Evolutionary conservation across 805 yeast genomes (phyloP).

Genomic region (Candida dajiaensis): DNA sequence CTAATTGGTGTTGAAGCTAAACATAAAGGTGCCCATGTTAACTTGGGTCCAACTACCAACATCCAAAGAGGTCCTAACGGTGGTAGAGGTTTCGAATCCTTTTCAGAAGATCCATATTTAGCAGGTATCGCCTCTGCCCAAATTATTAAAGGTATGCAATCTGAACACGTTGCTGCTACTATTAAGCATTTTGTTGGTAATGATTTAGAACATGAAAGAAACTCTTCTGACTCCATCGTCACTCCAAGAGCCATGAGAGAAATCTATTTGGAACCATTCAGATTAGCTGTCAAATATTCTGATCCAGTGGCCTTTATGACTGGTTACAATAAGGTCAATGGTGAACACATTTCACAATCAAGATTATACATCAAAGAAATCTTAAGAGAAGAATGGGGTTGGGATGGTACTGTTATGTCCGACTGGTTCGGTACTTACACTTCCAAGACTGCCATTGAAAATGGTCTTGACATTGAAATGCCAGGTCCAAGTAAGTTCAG

Average conservation of each 20-base stretch:
- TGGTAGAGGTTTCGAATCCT: conserved; percentile 56
- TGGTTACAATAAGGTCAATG: conserved; percentile 55
- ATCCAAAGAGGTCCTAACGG: conserved; percentile 52
- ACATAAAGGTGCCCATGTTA: conserved; percentile 43
- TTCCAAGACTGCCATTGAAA: conserved; percentile 37
- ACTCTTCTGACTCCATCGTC: conserved; percentile 39
- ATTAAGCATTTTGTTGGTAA: conserved; percentile 35
- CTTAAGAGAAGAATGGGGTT: conserved; percentile 51
- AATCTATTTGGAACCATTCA: conserved; percentile 55
- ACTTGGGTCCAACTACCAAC: conserved; percentile 44
- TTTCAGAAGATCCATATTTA: conserved; percentile 51
- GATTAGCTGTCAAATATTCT: conserved; percentile 46
- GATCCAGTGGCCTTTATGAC: conserved; percentile 53
- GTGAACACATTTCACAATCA: conserved; percentile 45
- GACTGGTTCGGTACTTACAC: conserved; percentile 62
- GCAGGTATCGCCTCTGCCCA: conserved; percentile 39
- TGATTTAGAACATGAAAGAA: conserved; percentile 52
- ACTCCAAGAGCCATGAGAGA: conserved; percentile 58
- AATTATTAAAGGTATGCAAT: conserved; percentile 47
- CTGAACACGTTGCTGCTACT: conserved; percentile 38
- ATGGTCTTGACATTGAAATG: conserved; percentile 59
- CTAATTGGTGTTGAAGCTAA: conserved; percentile 50
- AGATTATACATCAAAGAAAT: conserved; percentile 36
- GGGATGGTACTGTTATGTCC: conserved; percentile 48
- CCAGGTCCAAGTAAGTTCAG: conserved; percentile 53